Base-by-base conservation (phyloP, 495 filamentous ascomycete genomes). In the Thermochaetoides thermophila region DNA sequence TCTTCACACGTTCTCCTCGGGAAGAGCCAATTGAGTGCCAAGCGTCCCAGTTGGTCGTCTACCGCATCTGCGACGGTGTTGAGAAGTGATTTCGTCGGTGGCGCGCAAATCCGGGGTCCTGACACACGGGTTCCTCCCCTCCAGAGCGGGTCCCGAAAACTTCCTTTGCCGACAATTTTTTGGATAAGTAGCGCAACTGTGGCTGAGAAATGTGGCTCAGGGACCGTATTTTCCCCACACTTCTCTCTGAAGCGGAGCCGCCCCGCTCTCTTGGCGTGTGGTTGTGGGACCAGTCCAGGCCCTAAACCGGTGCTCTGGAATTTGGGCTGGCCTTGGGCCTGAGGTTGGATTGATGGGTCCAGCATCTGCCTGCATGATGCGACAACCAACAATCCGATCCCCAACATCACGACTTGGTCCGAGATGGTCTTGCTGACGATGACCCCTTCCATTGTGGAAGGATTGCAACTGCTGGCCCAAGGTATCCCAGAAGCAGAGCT, bases 351-450 rank as follows among this genome's bases (percentile, higher is more conserved):
- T n/a, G n/a, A n/a, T n/a, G n/a, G n/a, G n/a, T n/a, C n/a, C n/a
- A n/a, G n/a, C n/a, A n/a, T n/a, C n/a, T n/a, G n/a, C n/a, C n/a
- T n/a, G n/a, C n/a, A n/a, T n/a, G n/a, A n/a, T 22, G 28, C 22
- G 17, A 18, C 20, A 7, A 18, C 27, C 20, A 12, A 16, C 28
- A 19, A 17, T 31, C 31, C 13, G 13, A 13, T 7, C n/a, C 8
- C 12, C 26, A 23, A 21, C 27, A 15, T 22, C 17, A 22, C 11
- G 14, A 8, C n/a, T 13, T 13, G 15, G 17, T 7, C 10, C n/a
- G 29, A 25, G 6, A 94, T 94, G 85, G 83, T 91, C 16, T 64
- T 74, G 27, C 74, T 94, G 27, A 73, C 71, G 23, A 76, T 81
- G 51, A 94, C 84, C 0, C 43, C 68, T 38, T 66, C 67, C 48